These are phyloP conservation scores for Apiospora pterosperma DNA, from an alignment of 2,329 filamentous ascomycete species.

Conservation along the genomic window DNA sequence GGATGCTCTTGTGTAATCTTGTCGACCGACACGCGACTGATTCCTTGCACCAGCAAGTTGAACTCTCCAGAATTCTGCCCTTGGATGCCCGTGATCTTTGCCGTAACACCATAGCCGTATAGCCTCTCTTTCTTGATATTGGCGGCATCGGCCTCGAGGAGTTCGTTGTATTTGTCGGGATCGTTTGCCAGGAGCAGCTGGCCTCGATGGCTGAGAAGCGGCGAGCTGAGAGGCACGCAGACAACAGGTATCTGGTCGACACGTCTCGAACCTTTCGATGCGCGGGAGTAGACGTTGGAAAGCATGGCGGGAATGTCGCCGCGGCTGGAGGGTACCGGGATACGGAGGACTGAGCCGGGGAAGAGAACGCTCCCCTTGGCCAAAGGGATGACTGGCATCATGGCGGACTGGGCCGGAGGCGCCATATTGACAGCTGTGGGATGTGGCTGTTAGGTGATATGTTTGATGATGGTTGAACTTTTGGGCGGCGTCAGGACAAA, in stretches of 20 bases:
- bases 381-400: constrained; percentile 77
- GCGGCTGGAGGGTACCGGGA: constrained; percentile 74
- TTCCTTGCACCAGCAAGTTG: constrained; percentile 81
- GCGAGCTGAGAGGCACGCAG: constrained; percentile 81
- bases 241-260: constrained; percentile 73
- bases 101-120: constrained; percentile 78
- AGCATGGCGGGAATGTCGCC: constrained; percentile 87
- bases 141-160: constrained; percentile 51
- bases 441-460: too few relatives aligned
- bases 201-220: constrained; percentile 69
- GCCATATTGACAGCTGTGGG: constrained; percentile 26
- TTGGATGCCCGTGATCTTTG: constrained; percentile 75
- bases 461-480: too few relatives aligned
- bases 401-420: constrained; percentile 29
- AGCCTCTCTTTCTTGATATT: constrained; percentile 68
- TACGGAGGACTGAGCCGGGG: constrained; percentile 79
- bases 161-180: constrained; percentile 46
- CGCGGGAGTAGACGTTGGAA: constrained; percentile 77
- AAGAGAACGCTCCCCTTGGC: constrained; percentile 78
- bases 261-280: constrained; percentile 62
- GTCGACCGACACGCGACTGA: constrained; percentile 72
- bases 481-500: too few relatives aligned
- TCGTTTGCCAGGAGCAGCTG: constrained; percentile 70
- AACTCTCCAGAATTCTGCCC: constrained; percentile 74
- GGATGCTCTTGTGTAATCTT: constrained; percentile 73